Conservation (phyloP, 2,329 filamentous ascomycete species). For the Fusarium goolgardi region DNA sequence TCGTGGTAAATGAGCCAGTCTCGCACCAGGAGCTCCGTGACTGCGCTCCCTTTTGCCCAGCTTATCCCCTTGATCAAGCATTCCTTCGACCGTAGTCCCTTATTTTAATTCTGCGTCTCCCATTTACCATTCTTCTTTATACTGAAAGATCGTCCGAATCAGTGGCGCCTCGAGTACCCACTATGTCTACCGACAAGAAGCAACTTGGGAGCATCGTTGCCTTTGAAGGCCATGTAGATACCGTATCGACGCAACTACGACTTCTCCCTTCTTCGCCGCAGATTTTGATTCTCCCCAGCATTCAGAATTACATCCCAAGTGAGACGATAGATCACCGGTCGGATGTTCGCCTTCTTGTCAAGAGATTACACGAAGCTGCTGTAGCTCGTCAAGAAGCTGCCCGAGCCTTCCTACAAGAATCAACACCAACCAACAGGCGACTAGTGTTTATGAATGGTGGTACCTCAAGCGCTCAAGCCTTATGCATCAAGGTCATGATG, state of each 20-base stretch:
- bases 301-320: constrained; percentile 60
- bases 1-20: constrained; percentile 22
- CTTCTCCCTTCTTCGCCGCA: constrained; percentile 69
- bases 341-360: constrained; percentile 56
- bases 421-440: constrained; percentile 60
- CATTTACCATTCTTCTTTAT: constrained; percentile 5
- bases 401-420: constrained; percentile 61
- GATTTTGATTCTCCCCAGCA: constrained; percentile 66
- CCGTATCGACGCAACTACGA: constrained; percentile 68
- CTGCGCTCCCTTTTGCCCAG: constrained; percentile 27
- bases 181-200: constrained; percentile 46
- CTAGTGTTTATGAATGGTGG: constrained; percentile 72
- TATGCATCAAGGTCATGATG: constrained; percentile 67
- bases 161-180: constrained; percentile 29
- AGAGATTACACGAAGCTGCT: constrained; percentile 63
- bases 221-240: constrained; percentile 67
- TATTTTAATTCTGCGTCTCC: constrained; percentile 20
- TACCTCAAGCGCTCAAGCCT: constrained; percentile 63
- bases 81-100: constrained; percentile 26
- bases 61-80: constrained; percentile 19
- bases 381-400: constrained; percentile 61
- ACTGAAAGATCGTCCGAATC: constrained; percentile 26
- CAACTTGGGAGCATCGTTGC: constrained; percentile 65
- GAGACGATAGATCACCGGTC: constrained; percentile 47
- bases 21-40: constrained; percentile 23